A percentile compares a stretch with the other conserved stretches of the same genome.
phyloP scores from a whole-genome alignment of 495 filamentous ascomycete genomes.

The Penicillium bovifimosum region DNA sequence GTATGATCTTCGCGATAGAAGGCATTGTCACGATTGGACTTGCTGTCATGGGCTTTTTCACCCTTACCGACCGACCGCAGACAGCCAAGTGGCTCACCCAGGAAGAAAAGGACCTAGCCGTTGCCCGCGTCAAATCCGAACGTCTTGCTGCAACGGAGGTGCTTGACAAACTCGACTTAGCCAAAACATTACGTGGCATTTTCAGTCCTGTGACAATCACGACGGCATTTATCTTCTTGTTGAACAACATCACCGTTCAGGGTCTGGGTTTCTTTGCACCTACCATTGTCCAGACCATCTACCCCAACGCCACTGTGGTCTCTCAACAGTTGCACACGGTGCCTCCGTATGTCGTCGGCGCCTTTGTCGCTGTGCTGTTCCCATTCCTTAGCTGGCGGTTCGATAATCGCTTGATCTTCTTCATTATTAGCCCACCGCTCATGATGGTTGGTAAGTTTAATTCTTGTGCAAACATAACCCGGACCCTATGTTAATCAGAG shows the following conservation, averaged over 20 bases:
- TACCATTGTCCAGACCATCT: slow-evolving; percentile 64
- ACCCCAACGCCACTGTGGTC: slow-evolving; percentile 48
- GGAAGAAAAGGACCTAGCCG: slow-evolving; percentile 61
- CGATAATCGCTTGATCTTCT: slow-evolving; percentile 47
- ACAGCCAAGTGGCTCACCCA: slow-evolving; percentile 58
- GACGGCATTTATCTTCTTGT: slow-evolving; percentile 45
- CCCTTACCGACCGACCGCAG: slow-evolving; percentile 62
- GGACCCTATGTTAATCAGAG: neutral
- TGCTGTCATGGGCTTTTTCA: slow-evolving; percentile 51
- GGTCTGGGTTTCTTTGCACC: slow-evolving; percentile 63
- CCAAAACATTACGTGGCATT: slow-evolving; percentile 45
- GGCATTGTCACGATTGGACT: slow-evolving; percentile 62
- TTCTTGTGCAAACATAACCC: too few relatives aligned
- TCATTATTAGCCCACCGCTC: slow-evolving; percentile 44
- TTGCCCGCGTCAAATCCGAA: slow-evolving; percentile 57
- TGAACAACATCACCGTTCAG: slow-evolving; percentile 53
- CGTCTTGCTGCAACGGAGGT: slow-evolving; percentile 60
- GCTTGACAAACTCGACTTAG: slow-evolving; percentile 42
- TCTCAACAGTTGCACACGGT: slow-evolving; percentile 62
- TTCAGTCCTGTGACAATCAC: slow-evolving; percentile 45
- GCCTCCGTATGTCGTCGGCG: slow-evolving; percentile 65
- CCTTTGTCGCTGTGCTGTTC: slow-evolving; percentile 58
- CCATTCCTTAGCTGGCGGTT: slow-evolving; percentile 55
- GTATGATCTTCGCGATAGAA: slow-evolving; percentile 71
- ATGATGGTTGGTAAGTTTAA: slow-evolving; percentile 47